Percentiles rank a stretch among this genome's conserved stretches.
These are phyloP conservation scores for Metschnikowia hibisci DNA, from an alignment of 805 yeast species.

Conservation along the genomic window DNA sequence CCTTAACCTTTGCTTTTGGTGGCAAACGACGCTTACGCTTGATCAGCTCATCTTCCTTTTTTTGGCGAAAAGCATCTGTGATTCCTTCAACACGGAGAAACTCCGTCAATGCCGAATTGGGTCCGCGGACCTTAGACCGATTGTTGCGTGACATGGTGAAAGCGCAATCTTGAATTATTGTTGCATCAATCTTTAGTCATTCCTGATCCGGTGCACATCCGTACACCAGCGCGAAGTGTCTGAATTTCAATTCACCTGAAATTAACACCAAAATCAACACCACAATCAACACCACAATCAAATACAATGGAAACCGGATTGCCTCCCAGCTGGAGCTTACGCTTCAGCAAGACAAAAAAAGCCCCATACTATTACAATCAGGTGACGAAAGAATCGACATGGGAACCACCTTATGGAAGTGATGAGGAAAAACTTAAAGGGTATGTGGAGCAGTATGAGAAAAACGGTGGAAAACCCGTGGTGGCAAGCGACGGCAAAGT, in stretches of 20 bases:
- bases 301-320: slow-evolving; percentile 58
- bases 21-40: slow-evolving; percentile 22
- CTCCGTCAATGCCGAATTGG: slow-evolving; percentile 87
- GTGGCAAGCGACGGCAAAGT: slow-evolving; percentile 50
- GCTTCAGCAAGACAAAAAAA: slow-evolving; percentile 72
- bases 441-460: slow-evolving; percentile 46
- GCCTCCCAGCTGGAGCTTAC: slow-evolving; percentile 81
- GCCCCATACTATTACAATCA: slow-evolving; percentile 80
- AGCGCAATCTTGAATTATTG: background rate
- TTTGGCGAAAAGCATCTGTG: slow-evolving; percentile 66
- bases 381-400: slow-evolving; percentile 65
- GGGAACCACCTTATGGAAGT: slow-evolving; percentile 91
- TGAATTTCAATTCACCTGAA: too few species aligned
- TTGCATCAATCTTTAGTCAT: too few species aligned
- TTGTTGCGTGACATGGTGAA: slow-evolving; percentile 4
- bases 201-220: background rate
- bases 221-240: background rate
- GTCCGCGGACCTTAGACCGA: slow-evolving; percentile 42
- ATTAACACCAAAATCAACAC: background rate
- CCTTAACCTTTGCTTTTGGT: slow-evolving; percentile 5
- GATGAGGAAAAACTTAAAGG: slow-evolving; percentile 54
- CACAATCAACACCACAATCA: background rate
- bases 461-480: slow-evolving; percentile 28
- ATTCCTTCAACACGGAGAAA: slow-evolving; percentile 87
- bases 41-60: slow-evolving; percentile 24